Evolutionary conservation across 805 yeast species (phyloP), one percentile per base, ranked within the genome.

Genomic region (Candida mattraensis): DNA sequence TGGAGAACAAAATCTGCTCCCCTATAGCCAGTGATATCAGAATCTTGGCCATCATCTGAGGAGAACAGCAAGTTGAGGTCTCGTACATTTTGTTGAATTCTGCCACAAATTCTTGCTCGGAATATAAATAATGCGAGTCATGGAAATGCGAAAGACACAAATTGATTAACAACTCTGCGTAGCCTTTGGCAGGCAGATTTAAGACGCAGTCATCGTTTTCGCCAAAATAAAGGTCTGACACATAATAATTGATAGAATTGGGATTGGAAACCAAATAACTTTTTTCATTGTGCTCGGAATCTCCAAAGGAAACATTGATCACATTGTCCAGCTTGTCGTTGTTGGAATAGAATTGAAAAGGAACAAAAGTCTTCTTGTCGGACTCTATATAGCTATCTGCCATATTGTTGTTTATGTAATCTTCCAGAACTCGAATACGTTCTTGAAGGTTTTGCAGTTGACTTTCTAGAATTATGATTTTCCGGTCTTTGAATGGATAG

Each of bases 401-500:
- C 11, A 30, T 24, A 13, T 26, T 22, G 10, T 37, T 25, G 15
- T 30, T 36, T 29, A 54, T 35, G 19, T 39, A 45, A 11, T 31
- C 36, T 38, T 57, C 62, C 17, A 57, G 42, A 14, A 32, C 26
- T 25, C 37, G 44, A 18, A 57, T 50, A 10, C 61, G 41, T 18
- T 45, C 40, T 33, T 53, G 54, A 22, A 57, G 29, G 28, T 46
- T 46, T 24, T 41, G 48, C 31, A 53, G 33, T 26, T 57, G 61
- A 33, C 54, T 47, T 42, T 57, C 60, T 21, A 54, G 33, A 7
- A 57, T 45, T 25, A 57, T 50, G 15, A 57, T 49, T 37, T 57
- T 57, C 5, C 62, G 42, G 34, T 57, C 61, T 32, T 49, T 54
- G 40, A 47, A 47, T 19, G 59, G 54, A 28, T 57, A 57, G 10